Evolutionary conservation across 78 protist species (phyloP).

Genomic region (Thecamonas trahens): DNA sequence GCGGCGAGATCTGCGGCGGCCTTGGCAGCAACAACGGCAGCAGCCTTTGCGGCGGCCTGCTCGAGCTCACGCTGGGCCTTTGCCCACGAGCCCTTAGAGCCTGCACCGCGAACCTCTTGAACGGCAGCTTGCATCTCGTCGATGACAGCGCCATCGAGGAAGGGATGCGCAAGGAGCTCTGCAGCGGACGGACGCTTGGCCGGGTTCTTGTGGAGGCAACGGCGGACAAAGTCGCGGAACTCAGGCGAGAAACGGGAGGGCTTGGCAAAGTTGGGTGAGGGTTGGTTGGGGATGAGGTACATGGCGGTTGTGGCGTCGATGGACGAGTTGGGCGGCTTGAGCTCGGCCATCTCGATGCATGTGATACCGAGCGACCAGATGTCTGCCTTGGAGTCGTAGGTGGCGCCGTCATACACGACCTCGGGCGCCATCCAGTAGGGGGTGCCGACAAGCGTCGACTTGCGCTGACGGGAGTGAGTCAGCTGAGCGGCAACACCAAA

Average conservation of each 20-base stretch:
- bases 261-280: background rate
- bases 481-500: constrained; percentile 24
- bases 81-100: too few species aligned
- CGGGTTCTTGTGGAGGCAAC: constrained; percentile 33
- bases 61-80: too few species aligned
- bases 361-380: constrained; percentile 59
- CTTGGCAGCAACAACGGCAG: too few species aligned
- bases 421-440: constrained; percentile 14
- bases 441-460: background rate
- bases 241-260: background rate
- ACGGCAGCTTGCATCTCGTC: too few species aligned
- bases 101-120: too few species aligned
- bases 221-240: constrained; percentile 5
- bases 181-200: background rate
- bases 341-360: constrained; percentile 20
- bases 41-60: too few species aligned
- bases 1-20: too few species aligned
- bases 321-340: constrained; percentile 12
- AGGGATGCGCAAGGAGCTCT: constrained; percentile 18
- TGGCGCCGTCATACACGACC: background rate
- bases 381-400: constrained; percentile 27
- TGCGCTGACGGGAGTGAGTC: background rate
- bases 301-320: constrained; percentile 12
- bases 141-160: too few species aligned
- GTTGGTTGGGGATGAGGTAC: constrained; percentile 16